These are phyloP conservation scores for Mycena capillaripes DNA, from an alignment of 768 basidiomycete species.

Conservation along the genomic window DNA sequence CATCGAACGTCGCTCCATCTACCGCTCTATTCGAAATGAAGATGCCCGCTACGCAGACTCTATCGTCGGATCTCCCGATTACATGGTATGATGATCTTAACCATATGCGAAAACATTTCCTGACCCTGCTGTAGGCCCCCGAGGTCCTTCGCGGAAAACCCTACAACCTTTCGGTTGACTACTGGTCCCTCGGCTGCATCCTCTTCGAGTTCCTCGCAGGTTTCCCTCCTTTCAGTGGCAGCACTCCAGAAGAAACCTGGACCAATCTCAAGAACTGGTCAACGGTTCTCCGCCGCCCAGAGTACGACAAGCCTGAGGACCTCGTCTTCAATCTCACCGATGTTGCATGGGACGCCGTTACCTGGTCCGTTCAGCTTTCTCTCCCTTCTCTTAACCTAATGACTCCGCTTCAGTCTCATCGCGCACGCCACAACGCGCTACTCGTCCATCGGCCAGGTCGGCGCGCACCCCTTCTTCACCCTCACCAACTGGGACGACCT, in stretches of 20 bases:
- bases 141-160: slow-evolving; percentile 95
- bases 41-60: slow-evolving; percentile 97
- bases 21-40: slow-evolving; percentile 90
- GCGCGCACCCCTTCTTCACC: slow-evolving; percentile 87
- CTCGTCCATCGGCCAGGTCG: slow-evolving; percentile 79
- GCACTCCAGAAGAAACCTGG: slow-evolving; percentile 98
- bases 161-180: slow-evolving; percentile 97
- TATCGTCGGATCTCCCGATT: slow-evolving; percentile 97
- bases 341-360: slow-evolving; percentile 94
- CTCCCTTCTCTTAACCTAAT: neutral
- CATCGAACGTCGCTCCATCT: slow-evolving; percentile 93
- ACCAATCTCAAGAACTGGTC: slow-evolving; percentile 99
- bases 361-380: slow-evolving; percentile 64
- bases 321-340: slow-evolving; percentile 96
- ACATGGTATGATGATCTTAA: slow-evolving; percentile 73
- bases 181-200: slow-evolving; percentile 98
- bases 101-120: neutral
- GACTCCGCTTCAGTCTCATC: slow-evolving; percentile 73
- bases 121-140: slow-evolving; percentile 64
- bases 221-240: slow-evolving; percentile 98
- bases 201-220: slow-evolving; percentile 97
- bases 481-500: slow-evolving; percentile 83
- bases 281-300: slow-evolving; percentile 90
- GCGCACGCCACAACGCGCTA: slow-evolving; percentile 88
- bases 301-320: slow-evolving; percentile 97